phyloP scores from a whole-genome alignment of 139 green algal genomes.

The Zygnema circumcarinatum region DNA sequence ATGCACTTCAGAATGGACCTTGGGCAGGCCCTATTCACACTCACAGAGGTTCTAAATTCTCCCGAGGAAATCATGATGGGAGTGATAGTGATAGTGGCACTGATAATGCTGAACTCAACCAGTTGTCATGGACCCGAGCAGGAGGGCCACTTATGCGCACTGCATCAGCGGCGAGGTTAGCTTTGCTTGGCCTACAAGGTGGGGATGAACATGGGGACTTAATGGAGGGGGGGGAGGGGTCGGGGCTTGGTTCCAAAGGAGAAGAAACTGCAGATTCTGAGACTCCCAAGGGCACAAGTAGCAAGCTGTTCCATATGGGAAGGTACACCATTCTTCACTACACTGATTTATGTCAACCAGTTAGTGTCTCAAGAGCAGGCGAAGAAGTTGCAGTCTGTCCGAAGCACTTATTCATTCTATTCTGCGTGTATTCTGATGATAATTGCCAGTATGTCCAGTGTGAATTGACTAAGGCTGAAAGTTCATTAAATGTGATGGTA shows the following conservation, averaged over 20 bases:
- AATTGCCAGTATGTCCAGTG: too few species aligned
- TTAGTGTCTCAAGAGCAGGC: too few species aligned
- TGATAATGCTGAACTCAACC: background rate
- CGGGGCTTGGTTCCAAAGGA: background rate
- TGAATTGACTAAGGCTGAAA: too few species aligned
- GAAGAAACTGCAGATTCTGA: background rate
- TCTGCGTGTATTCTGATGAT: too few species aligned
- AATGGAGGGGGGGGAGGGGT: background rate
- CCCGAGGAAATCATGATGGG: slow-evolving; percentile 1
- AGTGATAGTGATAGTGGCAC: slow-evolving; percentile 54
- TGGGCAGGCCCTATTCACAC: slow-evolving; percentile 4
- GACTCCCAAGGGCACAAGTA: background rate
- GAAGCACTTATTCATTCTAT: too few species aligned
- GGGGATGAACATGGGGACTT: background rate
- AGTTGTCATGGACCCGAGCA: slow-evolving; percentile 46
- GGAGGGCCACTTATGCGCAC: slow-evolving; percentile 53
- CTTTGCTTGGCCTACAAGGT: background rate
- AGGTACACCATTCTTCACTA: too few species aligned
- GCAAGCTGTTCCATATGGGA: background rate
- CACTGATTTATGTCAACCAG: too few species aligned
- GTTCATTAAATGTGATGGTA: too few species aligned
- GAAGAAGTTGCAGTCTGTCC: too few species aligned
- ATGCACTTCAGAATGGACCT: slow-evolving; percentile 20
- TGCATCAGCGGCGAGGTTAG: slow-evolving; percentile 14
- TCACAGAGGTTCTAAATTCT: background rate